These are phyloP conservation scores for Lasiodiplodia theobromae DNA, from an alignment of 2,329 filamentous ascomycete species.

Conservation along the genomic window DNA sequence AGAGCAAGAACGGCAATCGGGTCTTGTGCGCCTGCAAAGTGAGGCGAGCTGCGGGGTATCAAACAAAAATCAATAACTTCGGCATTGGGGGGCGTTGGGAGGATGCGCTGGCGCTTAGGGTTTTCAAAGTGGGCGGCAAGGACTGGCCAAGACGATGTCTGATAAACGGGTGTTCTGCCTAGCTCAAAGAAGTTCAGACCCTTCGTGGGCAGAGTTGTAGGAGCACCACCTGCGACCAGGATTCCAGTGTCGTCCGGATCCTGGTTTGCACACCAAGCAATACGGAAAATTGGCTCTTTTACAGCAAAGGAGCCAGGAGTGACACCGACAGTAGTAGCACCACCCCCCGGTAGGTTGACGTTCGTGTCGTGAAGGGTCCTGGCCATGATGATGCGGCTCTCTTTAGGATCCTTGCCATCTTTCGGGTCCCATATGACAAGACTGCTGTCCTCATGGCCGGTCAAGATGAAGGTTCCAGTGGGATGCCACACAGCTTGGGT, in stretches of 20 bases:
- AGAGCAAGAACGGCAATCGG: slow-evolving; percentile 84
- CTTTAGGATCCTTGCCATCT: slow-evolving; percentile 80
- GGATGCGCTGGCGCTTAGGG: slow-evolving; percentile 72
- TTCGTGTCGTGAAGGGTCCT: slow-evolving; percentile 78
- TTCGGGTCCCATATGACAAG: slow-evolving; percentile 94
- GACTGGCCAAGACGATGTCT: slow-evolving; percentile 88
- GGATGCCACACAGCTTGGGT: slow-evolving; percentile 94
- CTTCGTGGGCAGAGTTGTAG: slow-evolving; percentile 70
- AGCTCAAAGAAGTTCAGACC: slow-evolving; percentile 90
- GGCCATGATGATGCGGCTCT: slow-evolving; percentile 83
- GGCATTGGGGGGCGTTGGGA: slow-evolving; percentile 79
- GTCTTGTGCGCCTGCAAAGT: slow-evolving; percentile 88
- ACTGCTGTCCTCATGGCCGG: slow-evolving; percentile 87
- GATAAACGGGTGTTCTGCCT: slow-evolving; percentile 86
- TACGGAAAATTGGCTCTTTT: slow-evolving; percentile 77
- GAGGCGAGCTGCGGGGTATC: slow-evolving; percentile 81
- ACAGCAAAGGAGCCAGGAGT: slow-evolving; percentile 61
- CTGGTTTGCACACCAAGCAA: slow-evolving; percentile 92
- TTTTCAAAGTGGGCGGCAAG: slow-evolving; percentile 79
- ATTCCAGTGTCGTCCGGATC: slow-evolving; percentile 94
- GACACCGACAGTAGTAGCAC: slow-evolving; percentile 50
- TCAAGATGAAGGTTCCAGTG: slow-evolving; percentile 86
- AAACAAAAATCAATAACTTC: slow-evolving; percentile 82
- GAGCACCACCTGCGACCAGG: slow-evolving; percentile 81
- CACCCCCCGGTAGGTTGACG: slow-evolving; percentile 70